Base-by-base conservation (phyloP, 257 asterid species). In the Solanum piurae region DNA sequence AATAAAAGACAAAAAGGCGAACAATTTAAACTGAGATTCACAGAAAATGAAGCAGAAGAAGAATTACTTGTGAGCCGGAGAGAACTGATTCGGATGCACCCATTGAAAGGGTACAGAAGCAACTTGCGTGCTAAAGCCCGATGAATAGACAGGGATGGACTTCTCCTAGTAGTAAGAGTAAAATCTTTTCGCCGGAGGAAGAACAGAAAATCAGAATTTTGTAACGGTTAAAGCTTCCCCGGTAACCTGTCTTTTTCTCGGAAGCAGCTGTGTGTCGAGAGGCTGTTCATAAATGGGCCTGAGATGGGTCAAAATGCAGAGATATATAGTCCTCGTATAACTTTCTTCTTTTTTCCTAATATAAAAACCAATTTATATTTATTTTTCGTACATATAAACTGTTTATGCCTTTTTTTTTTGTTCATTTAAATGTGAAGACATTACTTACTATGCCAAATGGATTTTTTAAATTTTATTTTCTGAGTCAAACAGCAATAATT, bases 71-170 rank as follows among this genome's bases (percentile, higher is more conserved):
- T 55, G 94, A 91, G 88, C 91, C 84, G 86, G 94, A n/a, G 40
- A 92, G 95, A 87, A 94, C 86, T 38, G 99, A 97, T 90, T 95
- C 98, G 40, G 98, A 92, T 85, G 98, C 98, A 71, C 99, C 99
- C 99, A 97, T 95, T 89, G 89, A 66, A n/a, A 18, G 52, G 38
- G 40, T 38, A 23, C 20, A 76, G 34, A 42, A 76, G 1, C 13
- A 13, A 40, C 29, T 33, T 18, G 6, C 69, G 69, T 60, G 69
- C 69, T 4, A 60, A 23, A 23, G 69, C 29, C 68, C 69, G 29
- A 8, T 21, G 68, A 60, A 60, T 60, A 23, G 69, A 60, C 69
- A 21, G 29, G 29, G 6, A 21, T 60, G 69, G 31, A 42, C 60
- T 7, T n/a, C n/a, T 40, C 62, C 37, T 2, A 40, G 37, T 31